Evolutionary conservation across 1,284 basidiomycete genomes (phyloP), one percentile per base, ranked within the genome.

Genomic region (Schizophyllum amplum): DNA sequence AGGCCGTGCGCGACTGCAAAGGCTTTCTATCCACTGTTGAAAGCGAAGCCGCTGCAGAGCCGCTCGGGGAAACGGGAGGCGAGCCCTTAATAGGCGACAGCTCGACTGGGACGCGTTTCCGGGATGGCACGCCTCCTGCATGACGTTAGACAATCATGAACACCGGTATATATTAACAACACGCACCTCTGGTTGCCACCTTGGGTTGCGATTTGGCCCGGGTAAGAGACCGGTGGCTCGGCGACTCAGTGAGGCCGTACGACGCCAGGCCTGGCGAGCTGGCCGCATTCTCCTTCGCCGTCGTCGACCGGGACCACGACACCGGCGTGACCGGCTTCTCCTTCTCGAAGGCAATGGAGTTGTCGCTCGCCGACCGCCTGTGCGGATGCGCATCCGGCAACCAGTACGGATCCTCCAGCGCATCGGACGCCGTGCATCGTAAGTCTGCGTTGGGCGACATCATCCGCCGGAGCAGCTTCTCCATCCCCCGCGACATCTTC

Each of bases 391-490:
- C 58, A 64, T 68, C 26, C 61, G 66, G 62, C 20, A 67, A 69
- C 83, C 90, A 93, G 70, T 87, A 92, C 1, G 74, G 60, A 65
- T 93, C 89, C 17, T 65, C 69, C 67, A 90, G 80, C 0, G 83
- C 83, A 55, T 86, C 78, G 1, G 72, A 69, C 4, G 89, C 84
- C 1, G 80, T 87, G 63, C 83, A 85, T 2, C 91, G 78, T 47
- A 85, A 65, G 60, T 88, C 84, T 11, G 86, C 84, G 64, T 88
- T 87, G 1, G 90, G 88, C 11, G 81, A 74, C 25, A 92, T 78
- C 92, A 94, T 92, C 54, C 82, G 74, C 21, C 80, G 77, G 6
- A 94, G 71, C 56, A 93, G 74, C 59, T 75, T 77, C 69, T 92
- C 89, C 55, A 78, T 71, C 61, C 76, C 71, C 55, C 77, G 76